Evolutionary conservation across 1,284 basidiomycete species (phyloP).

Genomic region (Naganishia sp.): DNA sequence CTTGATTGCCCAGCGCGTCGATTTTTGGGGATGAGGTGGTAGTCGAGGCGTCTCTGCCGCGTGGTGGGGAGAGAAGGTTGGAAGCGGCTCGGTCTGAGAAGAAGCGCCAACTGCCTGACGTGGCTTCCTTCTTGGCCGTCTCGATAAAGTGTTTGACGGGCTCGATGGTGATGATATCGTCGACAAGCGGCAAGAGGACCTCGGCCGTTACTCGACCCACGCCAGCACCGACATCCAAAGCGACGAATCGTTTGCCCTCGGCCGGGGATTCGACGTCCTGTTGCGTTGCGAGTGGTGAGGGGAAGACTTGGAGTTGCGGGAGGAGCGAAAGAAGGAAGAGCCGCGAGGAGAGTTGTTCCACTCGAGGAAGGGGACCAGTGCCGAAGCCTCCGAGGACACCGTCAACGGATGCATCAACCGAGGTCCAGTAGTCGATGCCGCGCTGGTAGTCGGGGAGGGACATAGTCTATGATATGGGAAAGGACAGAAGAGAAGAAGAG

Average conservation of each 20-base stretch:
- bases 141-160: conserved; percentile 75
- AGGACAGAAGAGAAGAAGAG: neutral
- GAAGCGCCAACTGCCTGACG: conserved; percentile 8
- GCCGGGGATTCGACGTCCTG: conserved; percentile 2
- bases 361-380: conserved; percentile 68
- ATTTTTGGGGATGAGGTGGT: conserved; percentile 26
- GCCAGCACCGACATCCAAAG: conserved; percentile 81
- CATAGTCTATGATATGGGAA: neutral
- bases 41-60: neutral
- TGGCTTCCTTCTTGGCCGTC: conserved; percentile 60
- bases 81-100: conserved; percentile 16
- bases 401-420: conserved; percentile 53
- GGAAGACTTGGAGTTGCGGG: conserved; percentile 73
- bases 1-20: conserved; percentile 38
- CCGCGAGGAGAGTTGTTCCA: conserved; percentile 84
- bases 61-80: conserved; percentile 3
- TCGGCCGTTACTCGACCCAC: conserved; percentile 85
- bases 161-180: conserved; percentile 82
- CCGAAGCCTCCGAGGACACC: conserved; percentile 57
- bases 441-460: conserved; percentile 50
- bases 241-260: conserved; percentile 50
- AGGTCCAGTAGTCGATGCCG: conserved; percentile 57
- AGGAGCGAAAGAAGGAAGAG: conserved; percentile 77
- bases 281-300: conserved; percentile 59
- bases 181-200: conserved; percentile 78